Conservation (phyloP, 805 yeast genomes). For the Lipomyces mesembrius region DNA sequence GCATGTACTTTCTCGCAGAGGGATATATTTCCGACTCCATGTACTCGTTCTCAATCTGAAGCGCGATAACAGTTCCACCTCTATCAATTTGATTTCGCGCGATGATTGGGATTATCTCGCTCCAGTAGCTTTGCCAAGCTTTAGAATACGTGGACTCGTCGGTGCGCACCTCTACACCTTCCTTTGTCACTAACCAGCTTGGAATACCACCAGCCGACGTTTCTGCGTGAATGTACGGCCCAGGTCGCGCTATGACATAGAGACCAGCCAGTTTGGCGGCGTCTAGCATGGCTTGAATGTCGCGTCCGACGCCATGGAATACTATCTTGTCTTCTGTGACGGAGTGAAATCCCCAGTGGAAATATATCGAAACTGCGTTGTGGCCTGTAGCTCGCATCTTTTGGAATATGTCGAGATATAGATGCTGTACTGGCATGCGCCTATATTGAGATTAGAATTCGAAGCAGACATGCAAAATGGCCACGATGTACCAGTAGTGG, state of each 20-base stretch:
- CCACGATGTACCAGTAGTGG: conserved; percentile 23
- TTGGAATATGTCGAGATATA: conserved; percentile 27
- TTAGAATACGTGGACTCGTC: conserved; percentile 13
- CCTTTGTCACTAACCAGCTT: conserved; percentile 20
- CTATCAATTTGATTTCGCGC: conserved; percentile 24
- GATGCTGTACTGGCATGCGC: conserved; percentile 29
- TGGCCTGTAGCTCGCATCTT: conserved; percentile 32
- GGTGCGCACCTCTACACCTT: conserved; percentile 20
- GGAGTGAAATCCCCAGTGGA: conserved; percentile 33
- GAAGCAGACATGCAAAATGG: not conserved
- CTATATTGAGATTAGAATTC: not conserved
- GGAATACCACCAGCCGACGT: conserved; percentile 32
- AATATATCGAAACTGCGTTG: conserved; percentile 26
- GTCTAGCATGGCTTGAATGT: conserved; percentile 25
- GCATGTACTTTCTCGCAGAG: conserved; percentile 18
- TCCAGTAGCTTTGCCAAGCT: conserved; percentile 23
- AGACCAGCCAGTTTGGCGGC: conserved; percentile 28
- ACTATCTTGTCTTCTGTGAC: conserved; percentile 13
- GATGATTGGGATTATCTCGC: conserved; percentile 22
- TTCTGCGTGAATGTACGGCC: conserved; percentile 29
- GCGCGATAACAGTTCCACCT: conserved; percentile 26
- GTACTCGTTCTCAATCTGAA: conserved; percentile 29
- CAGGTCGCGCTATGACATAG: conserved; percentile 30
- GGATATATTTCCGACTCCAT: conserved; percentile 10
- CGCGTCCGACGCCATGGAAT: conserved; percentile 23